A percentile compares a stretch with the other conserved stretches of the same genome.
phyloP scores from a whole-genome alignment of 2,329 filamentous ascomycete species.

The Monosporascus sp. region DNA sequence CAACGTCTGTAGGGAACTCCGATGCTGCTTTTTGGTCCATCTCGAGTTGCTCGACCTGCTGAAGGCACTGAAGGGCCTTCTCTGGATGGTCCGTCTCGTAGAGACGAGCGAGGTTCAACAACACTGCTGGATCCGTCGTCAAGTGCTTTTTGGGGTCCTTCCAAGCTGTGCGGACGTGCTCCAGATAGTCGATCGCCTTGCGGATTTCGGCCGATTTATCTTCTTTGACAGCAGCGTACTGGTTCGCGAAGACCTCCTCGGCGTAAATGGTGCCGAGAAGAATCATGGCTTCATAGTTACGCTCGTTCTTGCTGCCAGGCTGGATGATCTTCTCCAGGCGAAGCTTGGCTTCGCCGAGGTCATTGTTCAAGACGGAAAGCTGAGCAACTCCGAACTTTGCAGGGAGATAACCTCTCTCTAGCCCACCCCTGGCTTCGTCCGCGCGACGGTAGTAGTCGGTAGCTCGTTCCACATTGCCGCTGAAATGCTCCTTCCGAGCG shows the following conservation, averaged over 20 bases:
- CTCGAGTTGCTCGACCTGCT: conserved; percentile 88
- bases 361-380: conserved; percentile 75
- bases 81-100: conserved; percentile 85
- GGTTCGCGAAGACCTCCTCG: conserved; percentile 83
- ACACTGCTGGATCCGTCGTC: conserved; percentile 74
- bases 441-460: conserved; percentile 84
- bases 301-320: conserved; percentile 58
- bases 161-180: conserved; percentile 81
- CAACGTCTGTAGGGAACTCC: conserved; percentile 55
- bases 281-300: conserved; percentile 80
- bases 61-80: conserved; percentile 84
- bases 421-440: conserved; percentile 84
- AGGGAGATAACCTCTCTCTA: conserved; percentile 86
- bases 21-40: conserved; percentile 70
- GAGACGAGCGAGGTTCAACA: conserved; percentile 85
- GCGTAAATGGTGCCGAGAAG: conserved; percentile 87
- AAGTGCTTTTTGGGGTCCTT: conserved; percentile 86
- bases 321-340: conserved; percentile 91
- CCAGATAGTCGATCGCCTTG: conserved; percentile 80
- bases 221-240: conserved; percentile 68
- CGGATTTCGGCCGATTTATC: conserved; percentile 81
- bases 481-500: conserved; percentile 84
- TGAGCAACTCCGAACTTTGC: conserved; percentile 94
- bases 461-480: conserved; percentile 68
- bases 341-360: conserved; percentile 88